phyloP scores from a whole-genome alignment of 345 rosid species.

The Eutrema heterophyllum region DNA sequence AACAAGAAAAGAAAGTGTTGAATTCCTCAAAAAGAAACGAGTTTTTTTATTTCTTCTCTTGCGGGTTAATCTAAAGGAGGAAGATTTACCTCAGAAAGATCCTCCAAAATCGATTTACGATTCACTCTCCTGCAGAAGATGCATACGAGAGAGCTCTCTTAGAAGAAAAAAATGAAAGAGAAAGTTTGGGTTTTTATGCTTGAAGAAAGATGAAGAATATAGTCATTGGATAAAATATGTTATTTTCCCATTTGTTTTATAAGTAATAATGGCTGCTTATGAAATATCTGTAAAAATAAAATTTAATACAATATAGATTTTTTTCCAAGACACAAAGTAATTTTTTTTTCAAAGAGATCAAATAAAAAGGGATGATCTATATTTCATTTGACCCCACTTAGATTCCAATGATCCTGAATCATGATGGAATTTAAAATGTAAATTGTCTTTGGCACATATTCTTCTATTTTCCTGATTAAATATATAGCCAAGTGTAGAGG shows the following conservation, averaged over 20 bases:
- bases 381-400: conserved; percentile 5
- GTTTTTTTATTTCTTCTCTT: not conserved
- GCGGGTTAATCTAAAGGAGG: not conserved
- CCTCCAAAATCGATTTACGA: conserved; percentile 7
- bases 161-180: not conserved
- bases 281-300: not conserved
- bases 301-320: too few relatives aligned
- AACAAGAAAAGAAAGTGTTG: not conserved
- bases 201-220: not conserved
- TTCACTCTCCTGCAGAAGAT: conserved; percentile 20
- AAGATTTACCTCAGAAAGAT: conserved; percentile 11
- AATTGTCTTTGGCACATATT: not conserved
- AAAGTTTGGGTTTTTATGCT: conserved; percentile 12
- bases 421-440: not conserved
- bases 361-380: not conserved
- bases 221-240: not conserved
- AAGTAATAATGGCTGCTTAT: not conserved
- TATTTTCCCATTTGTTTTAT: not conserved
- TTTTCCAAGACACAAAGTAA: too few relatives aligned
- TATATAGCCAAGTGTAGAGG: not conserved
- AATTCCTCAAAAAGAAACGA: not conserved
- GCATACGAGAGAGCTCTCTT: not conserved
- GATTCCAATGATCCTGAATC: conserved; percentile 12
- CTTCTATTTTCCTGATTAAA: not conserved
- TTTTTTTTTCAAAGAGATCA: not conserved